These are phyloP conservation scores for Dalbergia cultrata DNA, from an alignment of 306 rosid genomes.

Conservation along the genomic window DNA sequence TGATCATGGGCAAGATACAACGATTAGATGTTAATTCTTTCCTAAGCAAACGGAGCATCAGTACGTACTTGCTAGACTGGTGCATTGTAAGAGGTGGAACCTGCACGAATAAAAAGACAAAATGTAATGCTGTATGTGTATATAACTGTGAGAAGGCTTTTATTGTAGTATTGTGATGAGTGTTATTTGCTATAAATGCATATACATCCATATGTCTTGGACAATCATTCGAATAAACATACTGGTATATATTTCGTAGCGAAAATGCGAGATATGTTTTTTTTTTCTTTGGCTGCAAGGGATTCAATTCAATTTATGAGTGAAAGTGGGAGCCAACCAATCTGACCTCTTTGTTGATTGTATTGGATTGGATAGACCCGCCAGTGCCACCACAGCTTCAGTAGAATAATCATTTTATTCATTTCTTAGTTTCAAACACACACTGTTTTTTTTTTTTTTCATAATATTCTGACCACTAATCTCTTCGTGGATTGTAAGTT, in stretches of 20 bases:
- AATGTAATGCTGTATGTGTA: not conserved
- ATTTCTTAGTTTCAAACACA: too few relatives aligned
- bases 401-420: too few relatives aligned
- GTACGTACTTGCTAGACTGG: not conserved
- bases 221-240: not conserved
- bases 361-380: not conserved
- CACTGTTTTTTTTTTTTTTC: too few relatives aligned
- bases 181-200: not conserved
- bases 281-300: not conserved
- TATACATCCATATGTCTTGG: not conserved
- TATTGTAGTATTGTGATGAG: not conserved
- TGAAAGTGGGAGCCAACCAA: not conserved
- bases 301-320: not conserved
- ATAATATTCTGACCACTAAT: too few relatives aligned
- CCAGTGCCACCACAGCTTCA: not conserved
- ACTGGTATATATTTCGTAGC: not conserved
- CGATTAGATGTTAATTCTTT: not conserved
- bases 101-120: not conserved
- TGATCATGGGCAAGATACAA: not conserved
- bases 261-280: not conserved
- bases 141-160: not conserved
- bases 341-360: not conserved
- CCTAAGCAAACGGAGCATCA: not conserved
- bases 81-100: not conserved
- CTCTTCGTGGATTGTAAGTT: too few relatives aligned